Percentiles rank a stretch among this genome's conserved stretches.
Evolutionary conservation across 1,139 yeast genomes (phyloP).

Genomic region (Taphrina populina): DNA sequence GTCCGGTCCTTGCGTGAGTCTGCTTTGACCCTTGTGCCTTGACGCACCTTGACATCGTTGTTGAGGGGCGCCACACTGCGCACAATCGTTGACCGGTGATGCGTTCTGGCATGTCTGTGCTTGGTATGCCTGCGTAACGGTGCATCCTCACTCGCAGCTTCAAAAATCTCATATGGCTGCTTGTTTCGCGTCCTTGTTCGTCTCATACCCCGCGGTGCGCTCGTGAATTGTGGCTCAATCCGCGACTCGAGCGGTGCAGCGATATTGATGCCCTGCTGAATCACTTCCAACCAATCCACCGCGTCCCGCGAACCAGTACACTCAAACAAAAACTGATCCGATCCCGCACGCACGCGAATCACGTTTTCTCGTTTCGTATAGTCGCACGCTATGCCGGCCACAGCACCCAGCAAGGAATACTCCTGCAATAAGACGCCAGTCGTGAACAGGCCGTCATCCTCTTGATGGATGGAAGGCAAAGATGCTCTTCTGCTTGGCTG

Average conservation of each 20-base stretch:
- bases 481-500: too few relatives aligned
- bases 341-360: slow-evolving; percentile 63
- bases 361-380: slow-evolving; percentile 61
- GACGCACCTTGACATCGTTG: too few relatives aligned
- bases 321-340: slow-evolving; percentile 62
- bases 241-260: slow-evolving; percentile 39
- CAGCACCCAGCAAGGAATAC: slow-evolving; percentile 27
- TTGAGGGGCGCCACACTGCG: slow-evolving; percentile 8
- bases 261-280: slow-evolving; percentile 48
- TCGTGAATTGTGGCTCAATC: slow-evolving; percentile 11
- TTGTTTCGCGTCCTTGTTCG: slow-evolving; percentile 8
- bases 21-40: neutral
- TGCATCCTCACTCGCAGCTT: slow-evolving; percentile 18
- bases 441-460: neutral
- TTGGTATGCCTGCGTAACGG: slow-evolving; percentile 15
- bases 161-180: slow-evolving; percentile 27
- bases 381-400: slow-evolving; percentile 63
- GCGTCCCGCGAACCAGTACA: slow-evolving; percentile 54
- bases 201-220: slow-evolving; percentile 14
- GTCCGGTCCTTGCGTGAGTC: neutral
- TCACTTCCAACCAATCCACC: slow-evolving; percentile 60
- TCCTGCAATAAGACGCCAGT: neutral
- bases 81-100: too few relatives aligned
- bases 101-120: too few relatives aligned
- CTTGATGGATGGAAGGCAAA: neutral